These are phyloP conservation scores for Lentinula edodes DNA, from an alignment of 768 basidiomycete genomes.

Conservation along the genomic window DNA sequence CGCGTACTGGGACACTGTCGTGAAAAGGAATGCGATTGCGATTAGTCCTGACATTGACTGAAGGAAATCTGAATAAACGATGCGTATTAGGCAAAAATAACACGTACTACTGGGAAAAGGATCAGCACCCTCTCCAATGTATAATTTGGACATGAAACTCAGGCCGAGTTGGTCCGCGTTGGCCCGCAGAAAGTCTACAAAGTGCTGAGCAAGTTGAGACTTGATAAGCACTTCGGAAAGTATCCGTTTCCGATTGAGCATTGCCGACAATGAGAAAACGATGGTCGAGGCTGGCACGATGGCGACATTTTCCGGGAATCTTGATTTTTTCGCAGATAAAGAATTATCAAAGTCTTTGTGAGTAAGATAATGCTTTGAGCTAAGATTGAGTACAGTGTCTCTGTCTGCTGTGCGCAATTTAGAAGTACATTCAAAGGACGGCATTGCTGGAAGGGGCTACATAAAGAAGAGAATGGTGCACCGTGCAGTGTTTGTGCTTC, in stretches of 20 bases:
- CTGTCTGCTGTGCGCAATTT: slow-evolving; percentile 39
- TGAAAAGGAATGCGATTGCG: slow-evolving; percentile 22
- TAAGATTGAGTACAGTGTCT: slow-evolving; percentile 38
- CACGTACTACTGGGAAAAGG: slow-evolving; percentile 34
- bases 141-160: slow-evolving; percentile 48
- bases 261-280: slow-evolving; percentile 48
- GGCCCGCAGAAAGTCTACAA: slow-evolving; percentile 47
- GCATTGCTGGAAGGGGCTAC: not conserved
- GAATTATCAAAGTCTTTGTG: slow-evolving; percentile 15
- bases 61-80: not conserved
- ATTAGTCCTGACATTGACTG: slow-evolving; percentile 37
- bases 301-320: slow-evolving; percentile 38
- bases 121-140: slow-evolving; percentile 35
- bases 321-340: slow-evolving; percentile 27
- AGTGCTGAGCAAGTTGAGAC: slow-evolving; percentile 47
- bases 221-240: slow-evolving; percentile 30
- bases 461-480: no score
- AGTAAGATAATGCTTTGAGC: slow-evolving; percentile 36
- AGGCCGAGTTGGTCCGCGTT: slow-evolving; percentile 57
- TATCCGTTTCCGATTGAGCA: slow-evolving; percentile 38
- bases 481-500: not conserved
- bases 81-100: slow-evolving; percentile 9
- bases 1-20: slow-evolving; percentile 27
- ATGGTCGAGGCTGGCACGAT: slow-evolving; percentile 46
- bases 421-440: slow-evolving; percentile 12